Evolutionary conservation across 495 filamentous ascomycete species (phyloP), one percentile per base, ranked within the genome.

Genomic region (Aspergillus homomorphus): DNA sequence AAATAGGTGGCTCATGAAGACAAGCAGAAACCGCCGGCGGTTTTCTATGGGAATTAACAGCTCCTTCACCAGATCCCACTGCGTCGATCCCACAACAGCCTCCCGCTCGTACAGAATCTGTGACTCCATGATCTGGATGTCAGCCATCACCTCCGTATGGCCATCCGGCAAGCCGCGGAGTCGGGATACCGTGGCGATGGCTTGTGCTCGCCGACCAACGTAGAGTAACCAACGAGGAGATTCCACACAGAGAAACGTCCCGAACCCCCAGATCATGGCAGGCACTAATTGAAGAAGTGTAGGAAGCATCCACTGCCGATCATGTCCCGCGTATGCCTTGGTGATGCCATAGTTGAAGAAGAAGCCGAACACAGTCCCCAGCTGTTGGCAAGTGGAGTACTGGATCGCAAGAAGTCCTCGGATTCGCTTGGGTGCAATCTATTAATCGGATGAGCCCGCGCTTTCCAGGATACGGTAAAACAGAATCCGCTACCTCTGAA

Each of bases 191-290:
- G 81, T 74, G 0, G 33, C 43, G 54, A 79, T 76, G 14, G 84
- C 81, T 30, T 82, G 72, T 53, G 88, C 86, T 76, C 84, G 86
- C 21, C 79, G 75, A 60, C 87, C 85, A 51, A 75, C 73, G 45
- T 82, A 77, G 3, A 86, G 79, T 5, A 89, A 80, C 76, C 81
- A 89, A 30, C 87, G 77, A 1, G 87, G 87, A 5, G 84, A 85
- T 60, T 89, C 87, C 49, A 84, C 81, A 66, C 77, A 82, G 20
- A 82, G 51, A 12, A 78, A 62, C 66, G 82, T 79, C 62, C 80
- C 77, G 28, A 71, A 21, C 54, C 81, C 81, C 45, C 87, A 79
- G 33, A 82, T 72, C 24, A 79, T 44, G 0, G 84, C 84, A 0
- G 86, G 85, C 0, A 90, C 68, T 9, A 77, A 77, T 63, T 89